Evolutionary conservation across 805 yeast species (phyloP), one percentile per base, ranked within the genome.

Genomic region (Barnettozyma wickerhamii): DNA sequence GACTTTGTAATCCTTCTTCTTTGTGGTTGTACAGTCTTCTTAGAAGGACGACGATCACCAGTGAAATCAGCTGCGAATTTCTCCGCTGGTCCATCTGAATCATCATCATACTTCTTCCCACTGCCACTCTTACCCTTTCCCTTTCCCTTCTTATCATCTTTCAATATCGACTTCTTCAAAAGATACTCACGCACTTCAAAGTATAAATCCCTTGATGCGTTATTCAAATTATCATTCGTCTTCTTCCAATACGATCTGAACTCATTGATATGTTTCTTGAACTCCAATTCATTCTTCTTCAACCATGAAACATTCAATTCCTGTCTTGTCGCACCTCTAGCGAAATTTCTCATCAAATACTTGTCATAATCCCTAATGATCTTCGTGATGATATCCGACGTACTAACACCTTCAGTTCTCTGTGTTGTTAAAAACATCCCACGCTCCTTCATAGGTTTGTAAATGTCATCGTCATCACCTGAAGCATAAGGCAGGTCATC

Each of bases 281-380:
- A 75, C 48, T 93, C 99, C 52, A 93, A 72, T 67, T 93, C 99
- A 63, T 93, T 93, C 65, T 93, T 93, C 67, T 93, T 93, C 53
- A 93, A 72, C 99, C 99, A 93, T 23, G 95, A 84, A 17, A 93
- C 98, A 58, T 93, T 93, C 55, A 93, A 75, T 57, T 93, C 99
- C 62, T 93, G 88, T 58, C 99, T 76, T 3, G 97, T 85, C 10
- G 96, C 98, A 35, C 99, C 99, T 51, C 99, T 77, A 13, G 96
- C 96, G 64, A 93, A 91, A 67, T 93, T 93, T 60, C 99, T 79
- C 93, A 91, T 84, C 62, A 93, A 70, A 63, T 93, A 93, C 66
- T 90, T 88, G 69, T 93, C 99, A 65, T 93, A 93, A 65, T 93
- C 98, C 53, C 93, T 77, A 53, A 93, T 90, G 53, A 93, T 87